A percentile compares a stretch with the other conserved stretches of the same genome.
phyloP scores from a whole-genome alignment of 2,329 filamentous ascomycete species.

The Botrytis medusae region DNA sequence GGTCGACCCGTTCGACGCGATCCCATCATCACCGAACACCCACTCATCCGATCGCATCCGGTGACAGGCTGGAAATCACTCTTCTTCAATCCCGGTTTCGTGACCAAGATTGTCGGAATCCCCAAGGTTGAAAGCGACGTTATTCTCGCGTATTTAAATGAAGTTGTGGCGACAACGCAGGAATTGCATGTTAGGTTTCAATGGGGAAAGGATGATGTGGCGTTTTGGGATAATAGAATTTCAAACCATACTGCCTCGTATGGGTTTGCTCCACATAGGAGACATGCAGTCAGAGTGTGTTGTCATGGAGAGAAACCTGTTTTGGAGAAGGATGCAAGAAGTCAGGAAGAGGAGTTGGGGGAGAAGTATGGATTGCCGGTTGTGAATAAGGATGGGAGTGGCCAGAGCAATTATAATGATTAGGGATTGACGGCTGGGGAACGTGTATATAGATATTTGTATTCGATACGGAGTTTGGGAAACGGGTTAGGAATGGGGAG shows the following conservation, averaged over 20 bases:
- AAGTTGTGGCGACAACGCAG: conserved; percentile 57
- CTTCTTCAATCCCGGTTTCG: conserved; percentile 59
- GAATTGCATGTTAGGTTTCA: conserved; percentile 68
- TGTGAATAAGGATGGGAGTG: conserved; percentile 56
- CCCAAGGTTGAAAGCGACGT: conserved; percentile 55
- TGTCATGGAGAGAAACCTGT: conserved; percentile 39
- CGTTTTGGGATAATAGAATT: conserved; percentile 66
- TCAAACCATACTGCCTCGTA: conserved; percentile 54
- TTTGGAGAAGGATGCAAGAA: conserved; percentile 42
- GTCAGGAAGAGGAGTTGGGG: conserved; percentile 54
- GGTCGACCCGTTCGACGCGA: conserved; percentile 49
- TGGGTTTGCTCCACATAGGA: conserved; percentile 55
- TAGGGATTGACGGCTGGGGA: conserved; percentile 27
- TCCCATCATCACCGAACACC: conserved; percentile 55
- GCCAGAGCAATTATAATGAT: conserved; percentile 59
- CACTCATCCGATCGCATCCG: conserved; percentile 58
- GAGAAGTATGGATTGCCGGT: conserved; percentile 48
- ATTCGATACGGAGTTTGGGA: not conserved
- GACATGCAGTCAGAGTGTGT: conserved; percentile 49
- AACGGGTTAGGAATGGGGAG: not conserved
- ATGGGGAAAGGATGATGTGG: conserved; percentile 64
- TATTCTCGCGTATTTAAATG: conserved; percentile 53
- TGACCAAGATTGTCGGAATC: conserved; percentile 57
- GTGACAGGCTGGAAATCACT: conserved; percentile 62
- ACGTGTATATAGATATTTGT: not conserved